Base-by-base conservation (phyloP, 169 alveolate species). In the Plasmodium chabaudi region DNA sequence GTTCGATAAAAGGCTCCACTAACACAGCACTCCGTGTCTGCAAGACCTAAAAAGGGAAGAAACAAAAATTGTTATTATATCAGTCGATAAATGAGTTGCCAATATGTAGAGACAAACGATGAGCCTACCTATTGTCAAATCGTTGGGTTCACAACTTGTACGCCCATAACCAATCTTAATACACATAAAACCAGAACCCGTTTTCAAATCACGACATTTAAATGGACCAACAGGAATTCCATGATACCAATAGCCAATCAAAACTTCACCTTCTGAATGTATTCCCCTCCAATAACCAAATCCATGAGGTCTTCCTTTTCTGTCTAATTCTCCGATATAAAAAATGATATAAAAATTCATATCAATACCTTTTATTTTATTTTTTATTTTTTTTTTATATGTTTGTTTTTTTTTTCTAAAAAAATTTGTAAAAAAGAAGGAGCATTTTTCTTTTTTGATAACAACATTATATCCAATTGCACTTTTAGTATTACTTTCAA, bases 141-240 rank as follows among this genome's bases (percentile, higher is more conserved):
- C 95, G 5, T 87, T 79, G 13, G 59, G 92, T 7, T 72, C 88
- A 17, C 79, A 84, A 55, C 73, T 88, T 27, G 93, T 91, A 23
- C 87, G 92, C 27, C 93, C 94, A 94, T 95, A 95, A 1, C 96
- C 97, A 46, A 95, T 72, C 34, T 92, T 87, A 27, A 95, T 89
- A 73, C 96, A 93, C 87, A 93, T 92, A 91, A 95, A 96, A 1
- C 95, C 97, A 1, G 97, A 91, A 15, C 95, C 96, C 7, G 97
- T 95, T 55, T 94, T 94, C 55, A 93, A 82, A 51, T 95, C 98
- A 59, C 97, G 93, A 56, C 96, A 93, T 63, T 89, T 96, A 88
- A 96, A 96, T 25, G 97, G 95, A 1, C 97, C 97, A 7, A 95
- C 87, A 5, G 98, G 98, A 44, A 57, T 65, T 21, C 98, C 98